Base-by-base conservation (phyloP, 768 basidiomycete species). In the Amanita exitialis region DNA sequence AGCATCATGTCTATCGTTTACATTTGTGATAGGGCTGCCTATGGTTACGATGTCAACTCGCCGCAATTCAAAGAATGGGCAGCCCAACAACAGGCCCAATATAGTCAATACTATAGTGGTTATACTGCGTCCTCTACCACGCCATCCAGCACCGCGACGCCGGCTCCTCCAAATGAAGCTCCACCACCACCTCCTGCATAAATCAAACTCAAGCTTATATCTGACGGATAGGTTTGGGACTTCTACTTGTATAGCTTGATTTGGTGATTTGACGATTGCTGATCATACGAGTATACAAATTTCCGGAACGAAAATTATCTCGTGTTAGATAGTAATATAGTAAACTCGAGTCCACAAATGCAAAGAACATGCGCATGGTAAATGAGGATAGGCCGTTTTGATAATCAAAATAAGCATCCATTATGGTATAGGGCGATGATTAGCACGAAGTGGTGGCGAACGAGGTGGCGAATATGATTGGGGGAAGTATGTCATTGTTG, bases 11-110 rank as follows among this genome's bases (percentile, higher is more conserved):
- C 12, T 48, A 9, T 20, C 35, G 52, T 49, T 35, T 53, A 48
- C 32, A 15, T 16, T n/a, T 15, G 21, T 3, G 47, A 45, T 55
- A 89, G 88, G 88, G 83, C 88, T 54, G 82, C 83, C 4, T 89
- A 87, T 59, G 88, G 88, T 9, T 90, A 90, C 64, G 89, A 91
- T 58, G 83, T 90, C 53, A 90, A 90, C 61, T 86, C 89, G 3
- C 60, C 75, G 1, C 78, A 89, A 58, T 90, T 90, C 64, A 89
- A 87, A 62, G 79, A 86, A 58, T 90, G 88, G 88, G 79, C 79
- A 35, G 79, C 83, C 8, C 78, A 79, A 55, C 83, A 86, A 56
- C 81, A 85, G 58, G 74, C 78, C 54, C 82, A 83, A 59, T 88
- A 90, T 57, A 74, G 73, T 12, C 82, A 86, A 53, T 88, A 88